These are phyloP conservation scores for Streptanthus diversifolius DNA, from an alignment of 345 rosid genomes.

Conservation along the genomic window DNA sequence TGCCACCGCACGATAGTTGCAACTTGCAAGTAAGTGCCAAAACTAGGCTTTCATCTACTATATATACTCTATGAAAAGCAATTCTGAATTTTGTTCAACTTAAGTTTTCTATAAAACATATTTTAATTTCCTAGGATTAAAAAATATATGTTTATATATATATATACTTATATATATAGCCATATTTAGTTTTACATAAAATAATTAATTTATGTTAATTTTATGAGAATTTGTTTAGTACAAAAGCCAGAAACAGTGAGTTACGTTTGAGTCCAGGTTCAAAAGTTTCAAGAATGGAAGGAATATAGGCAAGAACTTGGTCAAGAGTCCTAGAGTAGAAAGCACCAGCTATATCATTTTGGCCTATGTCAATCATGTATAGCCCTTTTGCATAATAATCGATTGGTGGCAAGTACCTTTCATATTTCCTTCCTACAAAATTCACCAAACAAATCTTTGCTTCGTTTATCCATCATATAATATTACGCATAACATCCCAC, in stretches of 20 bases:
- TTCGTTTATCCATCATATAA: too few relatives aligned
- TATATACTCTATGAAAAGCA: too few relatives aligned
- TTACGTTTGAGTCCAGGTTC: slow-evolving; percentile 65
- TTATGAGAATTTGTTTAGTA: not conserved
- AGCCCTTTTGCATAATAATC: slow-evolving; percentile 65
- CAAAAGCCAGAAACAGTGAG: not conserved
- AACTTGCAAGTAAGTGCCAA: not conserved
- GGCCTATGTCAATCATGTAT: slow-evolving; percentile 91
- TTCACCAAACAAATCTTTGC: not conserved
- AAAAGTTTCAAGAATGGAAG: slow-evolving; percentile 59
- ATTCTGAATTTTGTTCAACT: not conserved
- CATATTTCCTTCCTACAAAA: slow-evolving; percentile 50
- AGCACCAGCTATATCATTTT: slow-evolving; percentile 95
- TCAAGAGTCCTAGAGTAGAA: slow-evolving; percentile 85
- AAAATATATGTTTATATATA: too few relatives aligned
- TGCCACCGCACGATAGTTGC: too few relatives aligned
- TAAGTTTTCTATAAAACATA: not conserved
- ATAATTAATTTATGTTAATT: not conserved
- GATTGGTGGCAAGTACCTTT: slow-evolving; percentile 58
- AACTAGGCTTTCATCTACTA: not conserved
- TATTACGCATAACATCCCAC: slow-evolving; percentile 9
- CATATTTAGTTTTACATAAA: not conserved
- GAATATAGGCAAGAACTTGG: slow-evolving; percentile 75
- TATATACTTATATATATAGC: too few relatives aligned
- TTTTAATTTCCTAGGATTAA: not conserved